phyloP scores from a whole-genome alignment of 2,329 filamentous ascomycete species.

The Fusarium albosuccineum region DNA sequence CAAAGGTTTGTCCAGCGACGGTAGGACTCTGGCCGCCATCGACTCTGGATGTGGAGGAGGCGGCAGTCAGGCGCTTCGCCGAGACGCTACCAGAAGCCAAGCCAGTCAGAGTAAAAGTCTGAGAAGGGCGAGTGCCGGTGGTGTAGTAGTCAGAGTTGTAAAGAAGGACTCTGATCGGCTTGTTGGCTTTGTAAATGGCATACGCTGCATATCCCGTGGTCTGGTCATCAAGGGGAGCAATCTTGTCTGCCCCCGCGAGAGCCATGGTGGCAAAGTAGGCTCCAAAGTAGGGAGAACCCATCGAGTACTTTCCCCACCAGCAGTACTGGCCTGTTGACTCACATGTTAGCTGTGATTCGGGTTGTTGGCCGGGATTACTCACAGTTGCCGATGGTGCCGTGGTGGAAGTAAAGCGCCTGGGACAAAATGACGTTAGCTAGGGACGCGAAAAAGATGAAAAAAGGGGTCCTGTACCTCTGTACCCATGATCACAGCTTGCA shows the following conservation, averaged over 20 bases:
- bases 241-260: constrained; percentile 57
- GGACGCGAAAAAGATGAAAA: not conserved
- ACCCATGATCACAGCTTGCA: constrained; percentile 49
- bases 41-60: constrained; percentile 30
- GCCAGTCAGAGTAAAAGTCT: constrained; percentile 58
- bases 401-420: constrained; percentile 60
- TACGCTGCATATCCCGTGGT: constrained; percentile 60
- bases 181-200: constrained; percentile 56
- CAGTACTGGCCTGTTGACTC: constrained; percentile 55
- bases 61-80: constrained; percentile 53
- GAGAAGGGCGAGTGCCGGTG: constrained; percentile 45
- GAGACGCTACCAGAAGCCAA: constrained; percentile 52
- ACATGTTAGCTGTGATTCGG: not conserved
- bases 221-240: constrained; percentile 61
- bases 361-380: constrained; percentile 35
- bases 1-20: constrained; percentile 34
- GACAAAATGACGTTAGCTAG: not conserved
- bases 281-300: constrained; percentile 66
- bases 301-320: constrained; percentile 62
- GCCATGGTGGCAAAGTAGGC: constrained; percentile 61
- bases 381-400: constrained; percentile 66
- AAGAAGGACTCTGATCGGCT: constrained; percentile 56
- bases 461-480: constrained; percentile 19
- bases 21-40: constrained; percentile 34
- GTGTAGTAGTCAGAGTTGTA: constrained; percentile 61